Evolutionary conservation across 495 filamentous ascomycete species (phyloP).

Genomic region (Penicillium psychrofluorescens): DNA sequence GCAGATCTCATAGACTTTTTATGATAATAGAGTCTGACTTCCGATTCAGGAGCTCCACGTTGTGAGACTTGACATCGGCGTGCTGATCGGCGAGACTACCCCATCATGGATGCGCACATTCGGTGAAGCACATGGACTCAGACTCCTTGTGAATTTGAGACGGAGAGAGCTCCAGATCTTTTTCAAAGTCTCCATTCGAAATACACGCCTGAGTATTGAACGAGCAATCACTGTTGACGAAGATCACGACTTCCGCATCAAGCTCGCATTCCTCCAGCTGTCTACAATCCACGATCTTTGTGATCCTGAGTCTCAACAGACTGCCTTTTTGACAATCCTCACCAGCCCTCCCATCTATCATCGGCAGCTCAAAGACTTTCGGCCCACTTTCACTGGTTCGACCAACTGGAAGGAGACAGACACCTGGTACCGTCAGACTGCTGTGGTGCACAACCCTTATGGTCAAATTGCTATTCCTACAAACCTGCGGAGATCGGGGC

Average conservation of each 20-base stretch:
- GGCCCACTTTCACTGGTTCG: slow-evolving; percentile 27
- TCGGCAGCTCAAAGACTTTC: slow-evolving; percentile 40
- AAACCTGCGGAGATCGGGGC: slow-evolving; percentile 45
- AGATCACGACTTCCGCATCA: slow-evolving; percentile 40
- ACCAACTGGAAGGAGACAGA: slow-evolving; percentile 58
- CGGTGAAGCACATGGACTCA: too few species aligned
- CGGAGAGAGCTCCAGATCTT: slow-evolving; percentile 1
- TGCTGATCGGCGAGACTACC: slow-evolving; percentile 21
- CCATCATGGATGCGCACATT: slow-evolving; percentile 15
- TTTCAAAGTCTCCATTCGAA: not conserved
- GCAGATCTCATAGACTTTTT: slow-evolving; percentile 1
- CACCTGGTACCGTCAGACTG: slow-evolving; percentile 69
- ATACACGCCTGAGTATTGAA: not conserved
- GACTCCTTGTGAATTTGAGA: too few species aligned
- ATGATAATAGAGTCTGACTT: not conserved
- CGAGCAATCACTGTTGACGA: slow-evolving; percentile 1
- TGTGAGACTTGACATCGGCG: slow-evolving; percentile 24
- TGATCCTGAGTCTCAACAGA: slow-evolving; percentile 19
- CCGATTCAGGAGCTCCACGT: slow-evolving; percentile 20
- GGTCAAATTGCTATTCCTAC: slow-evolving; percentile 32
- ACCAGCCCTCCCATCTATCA: slow-evolving; percentile 60
- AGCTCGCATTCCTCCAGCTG: slow-evolving; percentile 59
- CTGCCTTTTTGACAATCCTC: slow-evolving; percentile 51
- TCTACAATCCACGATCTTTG: slow-evolving; percentile 43
- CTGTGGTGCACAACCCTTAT: slow-evolving; percentile 48